Base-by-base conservation (phyloP, 2,329 filamentous ascomycete genomes). In the Chalara sp. region DNA sequence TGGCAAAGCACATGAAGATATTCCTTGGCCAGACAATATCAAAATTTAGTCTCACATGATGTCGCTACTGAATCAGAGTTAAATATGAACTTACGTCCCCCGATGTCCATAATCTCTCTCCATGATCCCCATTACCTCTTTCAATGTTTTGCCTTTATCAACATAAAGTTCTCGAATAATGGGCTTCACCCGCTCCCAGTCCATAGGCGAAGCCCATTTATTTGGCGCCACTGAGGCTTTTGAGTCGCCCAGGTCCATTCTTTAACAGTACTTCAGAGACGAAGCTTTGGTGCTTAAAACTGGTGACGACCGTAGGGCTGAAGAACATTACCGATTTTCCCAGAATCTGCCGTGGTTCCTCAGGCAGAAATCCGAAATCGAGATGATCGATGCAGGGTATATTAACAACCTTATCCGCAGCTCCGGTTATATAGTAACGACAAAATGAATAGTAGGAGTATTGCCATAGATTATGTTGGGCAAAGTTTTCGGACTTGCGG, bases 121-220 rank as follows among this genome's bases (percentile, higher is more conserved):
- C 42, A 50, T 46, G 8, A 46, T 37, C 7, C 21, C 35, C 12
- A n/a, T 28, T n/a, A 50, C 28, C 6, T 46, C 42, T 41, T 46
- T 41, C 11, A 50, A 13, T 2, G 11, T 28, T 46, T 39, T 39
- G n/a, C 13, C 41, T 6, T 46, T 32, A 7, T 50, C 31, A 8
- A 46, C 39, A 41, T 46, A 50, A 7, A 50, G 29, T 5, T 31
- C 21, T 5, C 31, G 6, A 7, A 50, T 50, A 8, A 21, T 21
- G 6, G 30, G 12, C 35, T 46, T 50, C 32, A 50, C 13, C 5
- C 12, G 12, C 32, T 50, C 48, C 48, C 48, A 50, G 8, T 37
- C 8, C n/a, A 8, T n/a, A 10, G 35, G n/a, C 8, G 8, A 10
- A n/a, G 35, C 35, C 35, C 35, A 37, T 37, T 37, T 37, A n/a